Percentiles rank a stretch among this genome's conserved stretches.
phyloP scores from a whole-genome alignment of 2,329 filamentous ascomycete species.

The Seiridium unicorne region DNA sequence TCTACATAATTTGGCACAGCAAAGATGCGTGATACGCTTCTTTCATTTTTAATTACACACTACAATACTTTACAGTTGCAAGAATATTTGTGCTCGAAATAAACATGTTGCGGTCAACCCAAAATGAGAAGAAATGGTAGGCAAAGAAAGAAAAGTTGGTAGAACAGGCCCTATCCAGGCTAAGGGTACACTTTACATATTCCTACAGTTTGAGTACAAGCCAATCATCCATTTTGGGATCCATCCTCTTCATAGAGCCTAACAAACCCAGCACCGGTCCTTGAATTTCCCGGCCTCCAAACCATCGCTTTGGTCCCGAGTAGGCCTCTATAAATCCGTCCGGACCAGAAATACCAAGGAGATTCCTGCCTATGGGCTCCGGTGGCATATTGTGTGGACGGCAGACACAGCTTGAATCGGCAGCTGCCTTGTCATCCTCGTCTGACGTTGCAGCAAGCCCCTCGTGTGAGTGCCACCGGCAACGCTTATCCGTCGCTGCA shows the following conservation, averaged over 20 bases:
- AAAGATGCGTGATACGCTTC: too few relatives aligned
- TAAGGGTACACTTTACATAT: background rate
- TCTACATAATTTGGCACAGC: too few relatives aligned
- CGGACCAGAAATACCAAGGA: slow-evolving; percentile 86
- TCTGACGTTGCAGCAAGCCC: slow-evolving; percentile 20
- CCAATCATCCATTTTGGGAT: slow-evolving; percentile 39
- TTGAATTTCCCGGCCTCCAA: slow-evolving; percentile 69
- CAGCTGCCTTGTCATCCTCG: slow-evolving; percentile 19
- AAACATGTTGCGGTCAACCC: too few relatives aligned
- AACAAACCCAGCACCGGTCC: slow-evolving; percentile 71
- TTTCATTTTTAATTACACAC: background rate
- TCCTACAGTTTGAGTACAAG: slow-evolving; percentile 50
- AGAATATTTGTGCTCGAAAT: background rate
- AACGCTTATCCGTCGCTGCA: slow-evolving; percentile 11
- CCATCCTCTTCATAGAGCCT: slow-evolving; percentile 52
- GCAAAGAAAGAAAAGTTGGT: background rate
- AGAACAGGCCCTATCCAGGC: background rate
- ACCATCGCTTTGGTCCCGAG: slow-evolving; percentile 79
- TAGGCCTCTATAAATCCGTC: slow-evolving; percentile 83
- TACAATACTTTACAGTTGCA: background rate
- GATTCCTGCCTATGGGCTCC: slow-evolving; percentile 36
- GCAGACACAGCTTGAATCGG: slow-evolving; percentile 19
- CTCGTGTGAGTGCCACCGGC: slow-evolving; percentile 25
- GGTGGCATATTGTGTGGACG: slow-evolving; percentile 16
- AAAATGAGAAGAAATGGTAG: too few relatives aligned